A percentile compares a stretch with the other conserved stretches of the same genome.
Conservation (phyloP, 257 asterid genomes). For the Solanum megistacrolobum region DNA sequence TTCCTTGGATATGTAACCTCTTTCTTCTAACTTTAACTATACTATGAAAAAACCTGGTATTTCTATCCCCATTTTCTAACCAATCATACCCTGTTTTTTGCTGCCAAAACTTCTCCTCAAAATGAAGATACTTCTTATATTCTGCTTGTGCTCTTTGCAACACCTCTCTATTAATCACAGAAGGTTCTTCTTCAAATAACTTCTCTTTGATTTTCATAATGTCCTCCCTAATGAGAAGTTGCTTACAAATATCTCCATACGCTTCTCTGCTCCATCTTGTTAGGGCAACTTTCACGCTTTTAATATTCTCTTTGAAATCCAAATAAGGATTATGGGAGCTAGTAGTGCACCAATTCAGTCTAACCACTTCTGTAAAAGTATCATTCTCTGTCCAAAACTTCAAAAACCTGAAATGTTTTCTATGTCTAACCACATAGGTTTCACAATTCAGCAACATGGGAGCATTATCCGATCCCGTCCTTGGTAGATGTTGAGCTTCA, state of each 20-base stretch:
- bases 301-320: background rate
- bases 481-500: too few species aligned
- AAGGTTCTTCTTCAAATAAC: background rate
- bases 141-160: background rate
- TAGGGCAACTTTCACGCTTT: background rate
- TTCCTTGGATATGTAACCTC: background rate
- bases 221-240: background rate
- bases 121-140: background rate
- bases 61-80: background rate
- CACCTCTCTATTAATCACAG: background rate
- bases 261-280: background rate
- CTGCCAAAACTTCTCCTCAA: background rate
- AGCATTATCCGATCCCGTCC: too few species aligned
- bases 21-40: background rate
- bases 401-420: background rate
- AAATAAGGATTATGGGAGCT: too few species aligned
- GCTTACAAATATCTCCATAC: background rate
- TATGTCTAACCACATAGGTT: background rate
- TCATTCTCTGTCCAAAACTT: background rate
- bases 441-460: background rate
- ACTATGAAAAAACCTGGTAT: too few species aligned
- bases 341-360: too few species aligned
- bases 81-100: too few species aligned
- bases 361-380: background rate
- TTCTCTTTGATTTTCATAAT: background rate